phyloP scores from a whole-genome alignment of 352 stramenopile genomes.

The Aphanomyces cochlioides region DNA sequence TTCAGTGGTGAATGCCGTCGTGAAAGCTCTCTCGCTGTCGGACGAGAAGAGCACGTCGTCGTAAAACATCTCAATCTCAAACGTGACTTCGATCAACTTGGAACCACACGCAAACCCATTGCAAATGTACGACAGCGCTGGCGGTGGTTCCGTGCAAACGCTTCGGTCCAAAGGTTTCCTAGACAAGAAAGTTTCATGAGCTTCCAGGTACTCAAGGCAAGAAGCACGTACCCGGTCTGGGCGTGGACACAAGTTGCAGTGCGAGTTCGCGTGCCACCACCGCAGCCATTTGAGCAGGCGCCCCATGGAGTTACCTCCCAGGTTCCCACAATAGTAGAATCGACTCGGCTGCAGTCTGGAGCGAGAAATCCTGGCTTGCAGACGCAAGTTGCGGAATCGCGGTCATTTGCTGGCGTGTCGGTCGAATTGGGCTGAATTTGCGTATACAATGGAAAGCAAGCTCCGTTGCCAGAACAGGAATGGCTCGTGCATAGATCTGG shows the following conservation, averaged over 20 bases:
- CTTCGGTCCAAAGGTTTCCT: neutral
- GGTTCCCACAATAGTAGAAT: constrained; percentile 38
- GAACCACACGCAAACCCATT: constrained; percentile 74
- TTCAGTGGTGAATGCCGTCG: constrained; percentile 61
- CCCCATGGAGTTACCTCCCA: constrained; percentile 61
- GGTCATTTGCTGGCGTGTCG: constrained; percentile 26
- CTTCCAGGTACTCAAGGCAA: neutral
- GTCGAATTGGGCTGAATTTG: constrained; percentile 18
- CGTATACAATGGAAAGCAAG: constrained; percentile 64
- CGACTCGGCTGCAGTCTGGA: constrained; percentile 61
- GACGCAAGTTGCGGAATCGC: constrained; percentile 48
- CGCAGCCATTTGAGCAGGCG: constrained; percentile 58
- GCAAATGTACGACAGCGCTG: constrained; percentile 58
- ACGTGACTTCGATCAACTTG: constrained; percentile 59
- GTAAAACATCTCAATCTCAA: constrained; percentile 71
- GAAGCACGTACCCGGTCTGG: neutral
- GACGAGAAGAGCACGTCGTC: constrained; percentile 67
- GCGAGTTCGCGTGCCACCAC: constrained; percentile 50
- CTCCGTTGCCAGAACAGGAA: constrained; percentile 59
- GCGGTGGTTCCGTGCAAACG: constrained; percentile 35
- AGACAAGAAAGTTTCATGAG: neutral
- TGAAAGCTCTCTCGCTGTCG: constrained; percentile 50
- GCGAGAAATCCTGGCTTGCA: constrained; percentile 58
- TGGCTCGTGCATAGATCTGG: constrained; percentile 61
- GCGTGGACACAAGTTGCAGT: constrained; percentile 36